Evolutionary conservation across 1,139 yeast genomes (phyloP).

Genomic region (Yamadazyma triangularis): DNA sequence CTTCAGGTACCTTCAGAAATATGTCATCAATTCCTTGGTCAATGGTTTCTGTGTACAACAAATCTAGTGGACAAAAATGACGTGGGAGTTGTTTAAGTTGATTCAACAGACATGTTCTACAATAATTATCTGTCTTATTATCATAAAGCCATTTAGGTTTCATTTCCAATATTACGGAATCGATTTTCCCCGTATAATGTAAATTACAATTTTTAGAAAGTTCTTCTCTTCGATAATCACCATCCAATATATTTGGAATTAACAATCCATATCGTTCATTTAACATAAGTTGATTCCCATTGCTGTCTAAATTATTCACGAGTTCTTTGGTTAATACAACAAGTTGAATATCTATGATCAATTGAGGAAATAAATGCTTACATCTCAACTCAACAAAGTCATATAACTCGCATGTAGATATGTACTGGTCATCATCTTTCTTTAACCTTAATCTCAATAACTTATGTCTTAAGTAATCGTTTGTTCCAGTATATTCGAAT

Average conservation of each 20-base stretch:
- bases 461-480: conserved; percentile 33
- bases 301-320: conserved; percentile 22
- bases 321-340: conserved; percentile 34
- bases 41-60: conserved; percentile 28
- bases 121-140: conserved; percentile 32
- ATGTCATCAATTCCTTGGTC: conserved; percentile 34
- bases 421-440: conserved; percentile 36
- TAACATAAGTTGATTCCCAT: conserved; percentile 28
- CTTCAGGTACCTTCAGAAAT: conserved; percentile 23
- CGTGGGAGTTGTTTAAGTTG: conserved; percentile 29
- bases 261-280: conserved; percentile 39
- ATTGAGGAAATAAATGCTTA: conserved; percentile 35
- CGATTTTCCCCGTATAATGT: conserved; percentile 18
- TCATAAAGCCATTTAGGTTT: conserved; percentile 50
- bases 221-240: conserved; percentile 21
- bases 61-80: conserved; percentile 45
- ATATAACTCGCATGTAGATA: conserved; percentile 39
- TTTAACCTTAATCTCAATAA: conserved; percentile 33
- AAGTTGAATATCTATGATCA: conserved; percentile 37
- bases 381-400: conserved; percentile 42
- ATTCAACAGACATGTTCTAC: conserved; percentile 43
- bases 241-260: conserved; percentile 38
- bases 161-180: conserved; percentile 36
- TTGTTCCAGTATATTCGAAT: conserved; percentile 35
- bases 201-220: conserved; percentile 37